phyloP scores from a whole-genome alignment of 2,329 filamentous ascomycete genomes.

The Beauveria varroae region DNA sequence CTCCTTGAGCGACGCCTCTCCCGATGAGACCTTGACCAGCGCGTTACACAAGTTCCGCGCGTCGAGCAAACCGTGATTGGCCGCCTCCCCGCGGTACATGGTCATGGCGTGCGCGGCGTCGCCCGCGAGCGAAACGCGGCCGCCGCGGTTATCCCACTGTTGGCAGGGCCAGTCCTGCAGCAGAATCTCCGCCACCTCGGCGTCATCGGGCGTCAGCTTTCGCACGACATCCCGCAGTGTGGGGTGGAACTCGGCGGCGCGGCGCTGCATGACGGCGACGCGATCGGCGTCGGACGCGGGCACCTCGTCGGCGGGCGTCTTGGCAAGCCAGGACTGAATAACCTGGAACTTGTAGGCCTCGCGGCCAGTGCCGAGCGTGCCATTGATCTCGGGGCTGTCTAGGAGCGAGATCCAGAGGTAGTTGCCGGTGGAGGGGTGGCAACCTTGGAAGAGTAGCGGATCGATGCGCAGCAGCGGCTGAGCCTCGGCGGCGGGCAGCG shows the following conservation, averaged over 20 bases:
- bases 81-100: conserved; percentile 39
- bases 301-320: conserved; percentile 25
- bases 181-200: conserved; percentile 27
- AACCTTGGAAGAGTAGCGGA: conserved; percentile 46
- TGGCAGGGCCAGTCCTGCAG: conserved; percentile 30
- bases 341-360: conserved; percentile 36
- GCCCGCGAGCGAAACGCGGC: conserved; percentile 40
- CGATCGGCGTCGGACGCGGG: conserved; percentile 23
- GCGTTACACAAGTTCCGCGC: conserved; percentile 23
- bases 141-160: conserved; percentile 34
- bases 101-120: conserved; percentile 54
- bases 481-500: conserved; percentile 31
- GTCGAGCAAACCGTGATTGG: conserved; percentile 34
- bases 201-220: conserved; percentile 32
- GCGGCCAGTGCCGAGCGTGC: conserved; percentile 22
- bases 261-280: conserved; percentile 32
- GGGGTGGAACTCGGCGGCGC: conserved; percentile 24
- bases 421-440: conserved; percentile 40
- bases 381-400: conserved; percentile 31
- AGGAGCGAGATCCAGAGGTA: conserved; percentile 44
- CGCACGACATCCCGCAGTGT: conserved; percentile 35
- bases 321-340: conserved; percentile 38
- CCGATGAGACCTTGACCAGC: conserved; percentile 16
- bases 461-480: conserved; percentile 38
- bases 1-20: conserved; percentile 7